Conservation (phyloP, 805 yeast genomes). For the Cyberlindnera maritima region DNA sequence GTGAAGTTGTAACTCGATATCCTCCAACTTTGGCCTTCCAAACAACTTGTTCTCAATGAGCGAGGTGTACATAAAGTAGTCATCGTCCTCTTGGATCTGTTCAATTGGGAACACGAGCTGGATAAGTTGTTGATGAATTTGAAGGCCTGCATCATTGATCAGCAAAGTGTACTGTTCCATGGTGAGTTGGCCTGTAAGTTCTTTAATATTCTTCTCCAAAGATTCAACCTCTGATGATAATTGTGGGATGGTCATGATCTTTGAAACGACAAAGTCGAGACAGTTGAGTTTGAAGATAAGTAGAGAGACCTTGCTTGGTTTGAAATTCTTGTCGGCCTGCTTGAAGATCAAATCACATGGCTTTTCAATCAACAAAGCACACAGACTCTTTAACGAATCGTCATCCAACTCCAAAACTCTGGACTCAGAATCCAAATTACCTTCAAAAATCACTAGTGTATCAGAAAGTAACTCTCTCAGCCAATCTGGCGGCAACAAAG, state of each 20-base stretch:
- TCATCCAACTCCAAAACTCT: constrained; percentile 39
- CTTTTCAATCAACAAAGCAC: constrained; percentile 41
- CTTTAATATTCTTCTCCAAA: constrained; percentile 32
- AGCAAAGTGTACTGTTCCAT: constrained; percentile 45
- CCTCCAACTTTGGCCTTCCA: constrained; percentile 40
- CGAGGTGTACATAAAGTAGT: constrained; percentile 63
- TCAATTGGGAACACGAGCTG: constrained; percentile 70
- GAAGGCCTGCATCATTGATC: constrained; percentile 50
- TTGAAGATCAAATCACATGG: constrained; percentile 31
- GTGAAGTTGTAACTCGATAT: constrained; percentile 45
- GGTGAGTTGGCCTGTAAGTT: constrained; percentile 38
- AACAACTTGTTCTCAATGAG: constrained; percentile 59
- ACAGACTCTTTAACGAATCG: constrained; percentile 35
- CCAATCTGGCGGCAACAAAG: constrained; percentile 85
- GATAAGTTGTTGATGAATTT: constrained; percentile 59
- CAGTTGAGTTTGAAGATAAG: constrained; percentile 54
- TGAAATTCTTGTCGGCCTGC: constrained; percentile 29
- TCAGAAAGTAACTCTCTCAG: constrained; percentile 61
- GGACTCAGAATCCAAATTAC: constrained; percentile 5
- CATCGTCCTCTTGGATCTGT: constrained; percentile 48
- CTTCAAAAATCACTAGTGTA: constrained; percentile 47
- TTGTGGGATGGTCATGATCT: constrained; percentile 45
- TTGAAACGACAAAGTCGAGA: constrained; percentile 54
- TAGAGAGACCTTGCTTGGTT: constrained; percentile 13
- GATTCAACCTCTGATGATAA: constrained; percentile 33